These are phyloP conservation scores for Diplosphaera chodatii DNA, from an alignment of 139 green algal species.

Conservation along the genomic window DNA sequence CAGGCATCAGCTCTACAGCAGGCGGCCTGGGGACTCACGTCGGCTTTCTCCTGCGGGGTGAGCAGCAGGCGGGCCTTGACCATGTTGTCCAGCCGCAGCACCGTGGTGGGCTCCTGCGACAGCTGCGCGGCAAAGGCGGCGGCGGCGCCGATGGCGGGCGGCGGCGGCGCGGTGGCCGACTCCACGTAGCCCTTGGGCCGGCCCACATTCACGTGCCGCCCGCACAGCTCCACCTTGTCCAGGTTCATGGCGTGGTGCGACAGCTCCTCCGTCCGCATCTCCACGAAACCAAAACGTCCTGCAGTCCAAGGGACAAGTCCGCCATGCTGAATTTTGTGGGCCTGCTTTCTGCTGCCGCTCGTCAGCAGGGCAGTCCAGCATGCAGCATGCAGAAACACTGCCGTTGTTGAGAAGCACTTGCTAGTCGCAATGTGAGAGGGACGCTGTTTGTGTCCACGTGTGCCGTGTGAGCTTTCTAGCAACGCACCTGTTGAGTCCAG, in stretches of 20 bases:
- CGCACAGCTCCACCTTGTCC: slow-evolving; percentile 84
- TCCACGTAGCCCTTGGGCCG: slow-evolving; percentile 83
- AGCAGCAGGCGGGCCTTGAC: slow-evolving; percentile 41
- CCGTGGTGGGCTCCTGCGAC: slow-evolving; percentile 29
- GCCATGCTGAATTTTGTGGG: too few species aligned
- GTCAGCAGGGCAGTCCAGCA: too few species aligned
- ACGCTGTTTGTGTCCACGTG: too few species aligned
- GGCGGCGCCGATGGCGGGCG: slow-evolving; percentile 22
- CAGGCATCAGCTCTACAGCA: background rate
- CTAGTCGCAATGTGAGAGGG: too few species aligned
- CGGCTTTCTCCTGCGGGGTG: slow-evolving; percentile 15
- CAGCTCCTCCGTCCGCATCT: slow-evolving; percentile 76
- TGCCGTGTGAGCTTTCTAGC: too few species aligned
- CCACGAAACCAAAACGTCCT: slow-evolving; percentile 86
- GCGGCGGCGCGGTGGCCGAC: slow-evolving; percentile 19
- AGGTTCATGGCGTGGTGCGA: slow-evolving; percentile 68
- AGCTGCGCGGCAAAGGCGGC: slow-evolving; percentile 42
- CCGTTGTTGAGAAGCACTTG: too few species aligned
- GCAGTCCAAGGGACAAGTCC: background rate
- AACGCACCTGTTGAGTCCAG: slow-evolving; percentile 46
- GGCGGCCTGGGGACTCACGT: slow-evolving; percentile 15
- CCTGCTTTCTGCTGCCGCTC: too few species aligned
- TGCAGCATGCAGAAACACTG: too few species aligned
- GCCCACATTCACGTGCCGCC: slow-evolving; percentile 77
- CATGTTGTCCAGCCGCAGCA: slow-evolving; percentile 66